Percentiles rank a stretch among this genome's conserved stretches.
phyloP scores from a whole-genome alignment of 148 eudicot genomes.

The Cornus kousa region DNA sequence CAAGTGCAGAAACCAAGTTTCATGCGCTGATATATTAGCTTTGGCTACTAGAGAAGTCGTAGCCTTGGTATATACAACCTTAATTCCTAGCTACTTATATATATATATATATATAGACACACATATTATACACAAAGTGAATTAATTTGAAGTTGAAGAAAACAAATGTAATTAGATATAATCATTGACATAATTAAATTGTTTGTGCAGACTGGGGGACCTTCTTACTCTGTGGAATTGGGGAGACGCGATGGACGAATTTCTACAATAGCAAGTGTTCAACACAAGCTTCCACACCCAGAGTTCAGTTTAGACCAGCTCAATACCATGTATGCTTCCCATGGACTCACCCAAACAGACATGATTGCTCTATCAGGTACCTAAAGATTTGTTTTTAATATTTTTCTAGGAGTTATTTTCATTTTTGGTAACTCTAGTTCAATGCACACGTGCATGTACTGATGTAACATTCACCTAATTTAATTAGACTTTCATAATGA shows the following conservation, averaged over 20 bases:
- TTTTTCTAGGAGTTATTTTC: too few relatives aligned
- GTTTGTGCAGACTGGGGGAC: conserved; percentile 59
- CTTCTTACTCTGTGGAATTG: conserved; percentile 59
- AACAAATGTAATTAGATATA: background rate
- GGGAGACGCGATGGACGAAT: conserved; percentile 69
- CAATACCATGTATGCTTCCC: conserved; percentile 37
- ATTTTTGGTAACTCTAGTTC: too few relatives aligned
- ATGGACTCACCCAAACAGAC: conserved; percentile 60
- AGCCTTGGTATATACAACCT: conserved; percentile 46
- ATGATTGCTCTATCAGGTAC: conserved; percentile 66
- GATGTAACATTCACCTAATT: too few relatives aligned
- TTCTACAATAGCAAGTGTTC: conserved; percentile 50
- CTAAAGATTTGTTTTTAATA: background rate
- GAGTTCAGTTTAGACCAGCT: conserved; percentile 48
- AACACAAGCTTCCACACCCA: conserved; percentile 45
- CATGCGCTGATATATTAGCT: conserved; percentile 84
- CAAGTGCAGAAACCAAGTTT: conserved; percentile 59
- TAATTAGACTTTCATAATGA: too few relatives aligned
- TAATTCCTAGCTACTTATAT: background rate
- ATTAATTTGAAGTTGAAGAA: too few relatives aligned
- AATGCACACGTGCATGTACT: too few relatives aligned
- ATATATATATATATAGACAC: background rate
- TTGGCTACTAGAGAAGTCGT: conserved; percentile 79
- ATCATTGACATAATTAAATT: background rate
- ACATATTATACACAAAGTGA: too few relatives aligned